Base-by-base conservation (phyloP, 371 early-diverging fungal genomes). In the Mucor mucedo region DNA sequence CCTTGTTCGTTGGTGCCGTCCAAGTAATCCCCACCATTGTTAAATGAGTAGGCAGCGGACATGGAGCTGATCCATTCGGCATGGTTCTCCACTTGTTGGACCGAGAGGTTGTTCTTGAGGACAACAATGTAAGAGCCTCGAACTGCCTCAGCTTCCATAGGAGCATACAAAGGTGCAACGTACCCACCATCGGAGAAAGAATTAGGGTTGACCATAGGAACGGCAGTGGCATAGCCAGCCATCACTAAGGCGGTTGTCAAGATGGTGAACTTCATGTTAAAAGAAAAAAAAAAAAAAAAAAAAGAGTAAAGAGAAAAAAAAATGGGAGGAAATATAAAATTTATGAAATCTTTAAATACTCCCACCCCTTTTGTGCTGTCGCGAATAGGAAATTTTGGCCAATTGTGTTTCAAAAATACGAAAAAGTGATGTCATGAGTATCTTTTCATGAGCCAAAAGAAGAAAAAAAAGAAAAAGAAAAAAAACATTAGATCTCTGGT, bases 111-210 rank as follows among this genome's bases (percentile, higher is more conserved):
- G 52, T 84, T 74, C 77, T 93, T 93, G 72, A 94, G 86, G 21
- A 93, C 90, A 40, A 95, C 90, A 56, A 95, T 91, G 83, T 96
- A 96, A 49, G 85, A 87, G 71, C 93, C 90, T 9, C 85, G 79
- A 41, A 96, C 84, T 58, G 80, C 63, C 67, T 90, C 89, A 38
- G 89, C 82, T 60, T 88, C 85, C 38, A 69, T 53, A 58, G 88
- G 77, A 55, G 84, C 78, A 53, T 89, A 76, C 13, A 93, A 71
- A 38, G 93, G 93, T 27, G 90, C 91, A 32, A 86, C 58, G 57
- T 59, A 55, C 30, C 71, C 77, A 21, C 71, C 77, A 21, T 76
- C 75, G 21, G 64, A 52, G 42, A 68, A 76, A 27, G 69, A 67
- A 16, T 62, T 60, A 41, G 76, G 70, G 30, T 56, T 67, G 3